Base-by-base conservation (phyloP, 176 grass and related monocot species). In the Tillandsia fasciculata region DNA sequence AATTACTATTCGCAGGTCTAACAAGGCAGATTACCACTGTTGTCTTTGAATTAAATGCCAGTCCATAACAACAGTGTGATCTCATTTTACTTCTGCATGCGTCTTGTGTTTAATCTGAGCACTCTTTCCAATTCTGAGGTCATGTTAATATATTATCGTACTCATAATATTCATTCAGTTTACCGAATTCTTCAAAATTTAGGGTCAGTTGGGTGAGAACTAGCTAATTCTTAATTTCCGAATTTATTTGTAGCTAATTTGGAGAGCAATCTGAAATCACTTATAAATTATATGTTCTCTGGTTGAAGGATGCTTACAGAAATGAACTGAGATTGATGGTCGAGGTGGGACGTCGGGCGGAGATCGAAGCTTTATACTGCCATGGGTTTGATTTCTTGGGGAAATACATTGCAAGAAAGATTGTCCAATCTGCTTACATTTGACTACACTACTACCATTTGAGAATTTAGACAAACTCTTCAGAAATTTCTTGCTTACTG, bases 401-500 rank as follows among this genome's bases (percentile, higher is more conserved):
- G 65, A 92, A 90, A 72, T 97, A 89, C 65, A 79, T 97, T 50
- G 70, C 81, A 5, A 80, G 74, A 52, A 97, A 97, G 80, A 90
- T 97, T 83, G 89, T 97, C n/a, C 89, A 90, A 70, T 77, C 81
- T 53, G 86, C 92, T 77, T 90, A 92, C 70, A 90, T 92, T 80
- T 96, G 76, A 92, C 66, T 29, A 22, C 42, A 65, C 5, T 8
- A 13, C 54, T 17, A 59, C 54, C 54, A 58, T 15, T 9, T 59
- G 54, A 59, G 15, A 18, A 4, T 20, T 42, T 42, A 42, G 3
- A 7, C 33, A 7, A 42, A 9, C 54, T 8, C 18, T n/a, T 3
- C 54, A 58, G 12, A 9, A 59, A 59, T 59, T 18, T 59, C 54
- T 8, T 59, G 54, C 11, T 59, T 7, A 59, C 54, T 9, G 2